A percentile compares a stretch with the other conserved stretches of the same genome.
Conservation (phyloP, 2,329 filamentous ascomycete species). For the Graphilbum sp. region DNA sequence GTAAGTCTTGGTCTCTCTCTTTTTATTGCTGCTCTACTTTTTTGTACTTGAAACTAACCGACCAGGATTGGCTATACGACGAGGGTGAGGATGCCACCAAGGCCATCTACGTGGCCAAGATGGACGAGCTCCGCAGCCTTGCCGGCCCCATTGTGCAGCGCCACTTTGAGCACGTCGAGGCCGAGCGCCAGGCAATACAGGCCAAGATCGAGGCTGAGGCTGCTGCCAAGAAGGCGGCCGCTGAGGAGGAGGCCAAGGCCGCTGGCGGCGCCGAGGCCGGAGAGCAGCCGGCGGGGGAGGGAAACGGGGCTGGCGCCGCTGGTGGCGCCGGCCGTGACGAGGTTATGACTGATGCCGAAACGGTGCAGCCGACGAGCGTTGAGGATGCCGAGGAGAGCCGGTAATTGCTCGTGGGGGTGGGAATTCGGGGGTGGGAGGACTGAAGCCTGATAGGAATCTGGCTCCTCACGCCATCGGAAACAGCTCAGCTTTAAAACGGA, state of each 20-base stretch:
- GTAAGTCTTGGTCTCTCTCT: conserved; percentile 36
- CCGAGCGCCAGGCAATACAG: conserved; percentile 63
- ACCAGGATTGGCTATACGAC: conserved; percentile 92
- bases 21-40: conserved; percentile 1
- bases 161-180: conserved; percentile 87
- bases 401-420: too few species aligned
- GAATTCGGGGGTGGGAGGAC: too few species aligned
- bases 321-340: conserved; percentile 27
- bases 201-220: conserved; percentile 65
- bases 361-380: conserved; percentile 9
- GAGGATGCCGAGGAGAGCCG: conserved; percentile 6
- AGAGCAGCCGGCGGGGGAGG: not conserved
- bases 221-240: conserved; percentile 53
- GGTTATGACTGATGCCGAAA: conserved; percentile 48
- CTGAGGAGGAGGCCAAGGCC: conserved; percentile 21
- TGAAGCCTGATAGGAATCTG: too few species aligned
- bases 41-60: not conserved
- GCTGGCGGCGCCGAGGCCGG: conserved; percentile 1
- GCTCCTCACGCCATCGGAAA: too few species aligned
- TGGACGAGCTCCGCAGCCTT: conserved; percentile 84
- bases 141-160: conserved; percentile 86
- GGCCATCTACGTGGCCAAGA: conserved; percentile 84
- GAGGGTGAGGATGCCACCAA: conserved; percentile 92
- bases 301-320: not conserved
- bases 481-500: not conserved